Percentiles rank a stretch among this genome's conserved stretches.
These are phyloP conservation scores for Panellus pusillus DNA, from an alignment of 768 basidiomycete species.

Conservation along the genomic window DNA sequence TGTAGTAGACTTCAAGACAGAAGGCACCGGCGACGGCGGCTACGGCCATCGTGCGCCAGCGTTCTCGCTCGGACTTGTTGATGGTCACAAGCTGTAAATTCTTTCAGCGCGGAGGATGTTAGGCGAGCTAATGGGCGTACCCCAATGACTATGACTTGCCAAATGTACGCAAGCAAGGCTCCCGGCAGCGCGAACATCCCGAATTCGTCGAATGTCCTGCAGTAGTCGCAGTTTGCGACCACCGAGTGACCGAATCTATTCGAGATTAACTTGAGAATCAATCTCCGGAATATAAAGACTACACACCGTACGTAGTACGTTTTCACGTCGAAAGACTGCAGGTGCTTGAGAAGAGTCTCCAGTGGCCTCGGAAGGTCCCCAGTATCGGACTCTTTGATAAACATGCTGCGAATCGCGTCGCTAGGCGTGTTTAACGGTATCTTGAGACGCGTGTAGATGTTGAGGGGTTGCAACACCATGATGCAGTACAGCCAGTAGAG, in stretches of 20 bases:
- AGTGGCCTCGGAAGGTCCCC: constrained; percentile 47
- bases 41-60: constrained; percentile 47
- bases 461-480: constrained; percentile 52
- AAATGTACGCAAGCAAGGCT: constrained; percentile 58
- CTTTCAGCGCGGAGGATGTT: not conserved
- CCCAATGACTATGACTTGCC: constrained; percentile 54
- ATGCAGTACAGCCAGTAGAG: constrained; percentile 48
- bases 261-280: not conserved
- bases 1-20: constrained; percentile 49
- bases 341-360: constrained; percentile 52
- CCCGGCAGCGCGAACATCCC: constrained; percentile 56
- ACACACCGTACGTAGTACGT: constrained; percentile 58
- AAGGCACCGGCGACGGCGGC: constrained; percentile 38
- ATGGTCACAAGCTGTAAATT: constrained; percentile 39
- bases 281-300: not conserved
- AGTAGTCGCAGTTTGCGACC: constrained; percentile 65
- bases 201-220: constrained; percentile 60
- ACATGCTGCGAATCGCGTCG: constrained; percentile 48
- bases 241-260: constrained; percentile 68
- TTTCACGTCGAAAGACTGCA: constrained; percentile 59
- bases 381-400: constrained; percentile 43
- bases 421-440: constrained; percentile 56
- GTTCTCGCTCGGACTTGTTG: constrained; percentile 37
- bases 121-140: constrained; percentile 25
- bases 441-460: constrained; percentile 58